Evolutionary conservation across 805 yeast genomes (phyloP), one percentile per base, ranked within the genome.

Genomic region (Candida loeiensis): DNA sequence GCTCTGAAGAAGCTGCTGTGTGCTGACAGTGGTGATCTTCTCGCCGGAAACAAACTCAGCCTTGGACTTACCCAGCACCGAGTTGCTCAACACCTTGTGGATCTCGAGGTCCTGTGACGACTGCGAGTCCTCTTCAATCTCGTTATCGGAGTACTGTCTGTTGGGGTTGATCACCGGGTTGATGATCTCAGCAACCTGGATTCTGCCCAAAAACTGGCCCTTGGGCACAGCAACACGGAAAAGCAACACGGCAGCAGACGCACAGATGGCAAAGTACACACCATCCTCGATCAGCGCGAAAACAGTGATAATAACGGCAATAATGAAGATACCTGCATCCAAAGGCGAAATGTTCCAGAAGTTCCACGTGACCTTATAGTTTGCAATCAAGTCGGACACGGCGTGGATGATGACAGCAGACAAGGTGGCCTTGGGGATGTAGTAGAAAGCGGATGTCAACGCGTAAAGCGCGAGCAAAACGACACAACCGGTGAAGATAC

Each of bases 351-450:
- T 75, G 47, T 70, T 74, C 82, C 86, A 90, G 58, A 85, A 74
- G 48, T 70, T 75, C 76, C 76, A 76, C 7, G 89, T 75, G 18
- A 82, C 76, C 50, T 72, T 73, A 59, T 78, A 85, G 38, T 80
- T 73, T 2, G 95, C 82, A 44, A 88, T 63, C 60, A 90, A 74
- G 62, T 89, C 96, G 38, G 86, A 76, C 14, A 90, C 97, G 20
- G 96, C 95, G 62, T 90, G 96, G 55, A 90, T 90, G 49, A 90
- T 90, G 48, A 90, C 79, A 2, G 96, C 96, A 47, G 82, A 72
- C 41, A 90, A 71, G 2, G 91, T 80, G 6, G 96, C 95, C 51
- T 85, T 86, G 37, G 97, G 96, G 62, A 90, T 90, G 66, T 76
- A 90, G 67, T 74, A 87, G 69, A 90, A 90, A 4, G 95, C 84